Evolutionary conservation across 2,329 filamentous ascomycete genomes (phyloP).

Genomic region (Dryadomyces quercus-mongolicae): DNA sequence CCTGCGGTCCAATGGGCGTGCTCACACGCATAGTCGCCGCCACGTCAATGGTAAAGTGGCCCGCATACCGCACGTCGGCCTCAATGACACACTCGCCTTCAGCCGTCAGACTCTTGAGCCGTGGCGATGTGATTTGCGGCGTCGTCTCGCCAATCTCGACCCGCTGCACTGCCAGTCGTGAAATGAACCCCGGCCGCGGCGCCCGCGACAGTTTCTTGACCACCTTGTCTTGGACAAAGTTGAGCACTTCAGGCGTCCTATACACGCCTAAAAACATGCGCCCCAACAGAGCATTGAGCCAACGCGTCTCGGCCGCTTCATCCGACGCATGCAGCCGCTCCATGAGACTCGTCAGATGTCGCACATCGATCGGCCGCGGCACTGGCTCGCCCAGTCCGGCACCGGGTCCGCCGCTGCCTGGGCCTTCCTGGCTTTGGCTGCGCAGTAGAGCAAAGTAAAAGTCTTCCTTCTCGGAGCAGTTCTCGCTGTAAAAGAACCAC

Average conservation of each 20-base stretch:
- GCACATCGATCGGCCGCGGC: constrained; percentile 67
- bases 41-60: constrained; percentile 80
- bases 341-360: constrained; percentile 79
- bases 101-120: constrained; percentile 77
- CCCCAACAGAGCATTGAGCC: constrained; percentile 86
- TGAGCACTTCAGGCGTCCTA: constrained; percentile 69
- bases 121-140: constrained; percentile 79
- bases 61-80: constrained; percentile 77
- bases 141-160: constrained; percentile 81
- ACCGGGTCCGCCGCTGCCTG: background rate
- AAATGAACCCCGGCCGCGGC: constrained; percentile 82
- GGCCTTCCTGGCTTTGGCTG: constrained; percentile 41
- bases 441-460: constrained; percentile 90
- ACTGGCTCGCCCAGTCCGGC: constrained; percentile 49
- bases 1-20: constrained; percentile 78
- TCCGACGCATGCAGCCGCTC: constrained; percentile 85
- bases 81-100: constrained; percentile 85
- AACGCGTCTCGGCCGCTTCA: constrained; percentile 79
- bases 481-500: constrained; percentile 90
- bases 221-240: constrained; percentile 71
- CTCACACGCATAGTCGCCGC: constrained; percentile 90
- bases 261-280: constrained; percentile 81
- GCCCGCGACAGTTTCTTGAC: constrained; percentile 94
- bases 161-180: constrained; percentile 66
- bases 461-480: constrained; percentile 92